phyloP scores from a whole-genome alignment of 345 rosid species.

The Turnera subulata region DNA sequence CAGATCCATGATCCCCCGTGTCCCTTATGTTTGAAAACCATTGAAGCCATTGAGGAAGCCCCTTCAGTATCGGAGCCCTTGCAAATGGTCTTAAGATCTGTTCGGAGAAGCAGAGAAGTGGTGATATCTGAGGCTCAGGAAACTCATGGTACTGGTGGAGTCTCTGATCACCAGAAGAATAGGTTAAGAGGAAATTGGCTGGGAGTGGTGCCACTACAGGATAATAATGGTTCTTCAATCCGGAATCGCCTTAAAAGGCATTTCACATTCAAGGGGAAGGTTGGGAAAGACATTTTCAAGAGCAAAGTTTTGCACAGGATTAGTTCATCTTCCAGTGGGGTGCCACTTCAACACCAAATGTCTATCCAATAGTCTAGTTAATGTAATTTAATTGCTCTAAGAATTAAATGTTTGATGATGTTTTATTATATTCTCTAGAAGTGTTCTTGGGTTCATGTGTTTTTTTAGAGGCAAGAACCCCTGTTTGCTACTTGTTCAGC shows the following conservation, averaged over 20 bases:
- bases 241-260: constrained; percentile 45
- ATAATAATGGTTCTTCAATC: constrained; percentile 38
- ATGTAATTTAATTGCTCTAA: no score
- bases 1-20: constrained; percentile 73
- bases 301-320: constrained; percentile 28
- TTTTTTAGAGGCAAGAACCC: no score
- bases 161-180: constrained; percentile 27
- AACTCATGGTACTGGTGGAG: constrained; percentile 21
- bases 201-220: constrained; percentile 14
- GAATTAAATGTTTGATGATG: no score
- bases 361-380: constrained; percentile 20
- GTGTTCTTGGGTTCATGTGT: no score
- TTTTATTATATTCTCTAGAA: no score
- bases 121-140: constrained; percentile 39
- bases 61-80: constrained; percentile 52
- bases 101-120: constrained; percentile 50
- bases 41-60: constrained; percentile 43
- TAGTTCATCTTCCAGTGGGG: constrained; percentile 28
- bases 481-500: no score
- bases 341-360: constrained; percentile 13
- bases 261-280: constrained; percentile 35
- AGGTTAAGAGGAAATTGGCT: constrained; percentile 43
- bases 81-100: constrained; percentile 58
- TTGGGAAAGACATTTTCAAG: constrained; percentile 27
- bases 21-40: constrained; percentile 55